Conservation (phyloP, 768 basidiomycete species). For the Rhodotorula sphaerocarpa region DNA sequence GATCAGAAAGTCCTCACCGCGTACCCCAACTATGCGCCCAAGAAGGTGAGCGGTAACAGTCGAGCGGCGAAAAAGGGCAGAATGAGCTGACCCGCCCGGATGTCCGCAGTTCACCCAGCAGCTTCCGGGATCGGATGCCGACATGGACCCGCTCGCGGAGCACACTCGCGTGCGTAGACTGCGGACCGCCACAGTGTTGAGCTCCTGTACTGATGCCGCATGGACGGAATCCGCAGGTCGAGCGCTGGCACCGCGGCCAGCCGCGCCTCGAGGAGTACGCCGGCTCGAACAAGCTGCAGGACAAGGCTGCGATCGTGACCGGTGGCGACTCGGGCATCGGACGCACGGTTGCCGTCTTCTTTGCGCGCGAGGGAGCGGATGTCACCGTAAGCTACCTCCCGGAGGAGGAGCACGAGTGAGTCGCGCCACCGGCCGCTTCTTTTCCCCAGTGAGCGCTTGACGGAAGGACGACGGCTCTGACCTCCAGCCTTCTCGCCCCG, state of each 20-base stretch:
- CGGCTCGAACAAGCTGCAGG: slow-evolving; percentile 51
- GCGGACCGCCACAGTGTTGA: too few species aligned
- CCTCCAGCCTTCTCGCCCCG: too few species aligned
- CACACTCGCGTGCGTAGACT: slow-evolving; percentile 33
- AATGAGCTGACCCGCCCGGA: too few species aligned
- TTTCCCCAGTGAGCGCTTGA: too few species aligned
- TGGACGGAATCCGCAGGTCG: slow-evolving; percentile 30
- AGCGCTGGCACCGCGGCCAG: slow-evolving; percentile 53
- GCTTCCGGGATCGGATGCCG: slow-evolving; percentile 17
- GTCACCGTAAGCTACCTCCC: slow-evolving; percentile 51
- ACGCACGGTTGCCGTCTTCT: slow-evolving; percentile 37
- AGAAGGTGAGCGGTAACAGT: neutral
- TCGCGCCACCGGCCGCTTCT: too few species aligned
- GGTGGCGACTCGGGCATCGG: slow-evolving; percentile 48
- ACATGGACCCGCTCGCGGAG: slow-evolving; percentile 47
- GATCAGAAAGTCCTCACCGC: slow-evolving; percentile 21
- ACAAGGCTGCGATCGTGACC: slow-evolving; percentile 51
- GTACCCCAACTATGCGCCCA: slow-evolving; percentile 15
- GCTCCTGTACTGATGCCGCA: too few species aligned
- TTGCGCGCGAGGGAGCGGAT: slow-evolving; percentile 48
- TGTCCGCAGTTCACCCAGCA: neutral
- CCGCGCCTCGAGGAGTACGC: slow-evolving; percentile 52
- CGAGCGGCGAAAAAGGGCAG: too few species aligned
- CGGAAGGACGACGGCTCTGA: too few species aligned
- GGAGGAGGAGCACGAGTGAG: slow-evolving; percentile 54